Base-by-base conservation (phyloP, 2,329 filamentous ascomycete species). In the Aspergillus sp. region DNA sequence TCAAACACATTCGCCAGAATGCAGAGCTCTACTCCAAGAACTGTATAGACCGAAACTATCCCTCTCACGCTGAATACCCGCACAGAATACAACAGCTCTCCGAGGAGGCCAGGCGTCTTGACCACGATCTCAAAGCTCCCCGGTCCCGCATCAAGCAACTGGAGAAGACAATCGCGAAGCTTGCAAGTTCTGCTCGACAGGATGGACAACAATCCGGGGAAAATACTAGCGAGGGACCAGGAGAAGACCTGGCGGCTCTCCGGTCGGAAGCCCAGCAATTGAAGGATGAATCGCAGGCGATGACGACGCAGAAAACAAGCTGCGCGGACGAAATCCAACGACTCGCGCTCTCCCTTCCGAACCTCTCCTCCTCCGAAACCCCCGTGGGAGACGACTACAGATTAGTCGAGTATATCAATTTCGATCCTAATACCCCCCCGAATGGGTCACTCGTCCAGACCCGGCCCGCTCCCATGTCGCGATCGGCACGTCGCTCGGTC, bases 1-100 rank as follows among this genome's bases (percentile, higher is more conserved):
- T 95, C 62, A 91, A 88, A 65, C 85, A 93, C 70, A 95, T 98
- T 64, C 90, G 90, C 45, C 79, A 89, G 60, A 87, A 94, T 67
- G 81, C 86, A 11, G 80, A 84, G 10, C 76, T 94, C 11, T 87
- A 96, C 73, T 79, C 86, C 55, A 75, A 85, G 53, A 97, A 94
- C 61, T 95, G 88, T 68, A 64, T 85, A 47, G 84, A 90, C 53
- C 83, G 93, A 54, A 96, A 96, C 65, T 96, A 96, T 70, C 75
- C 65, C 10, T 64, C 68, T 0, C 74, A 78, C 43, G 67, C 72
- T 9, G 66, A 71, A 10, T 71, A 77, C 39, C 74, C 80, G 3
- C 74, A 69, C 58, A 67, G 68, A 33, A 82, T 84, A 36, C 51
- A 65, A 66, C 59, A 59, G n/a, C 54, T 71, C 10, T 61, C 64